Evolutionary conservation across 148 eudicot species (phyloP), one percentile per base, ranked within the genome.

Genomic region (Vaccinium vitisidaea): DNA sequence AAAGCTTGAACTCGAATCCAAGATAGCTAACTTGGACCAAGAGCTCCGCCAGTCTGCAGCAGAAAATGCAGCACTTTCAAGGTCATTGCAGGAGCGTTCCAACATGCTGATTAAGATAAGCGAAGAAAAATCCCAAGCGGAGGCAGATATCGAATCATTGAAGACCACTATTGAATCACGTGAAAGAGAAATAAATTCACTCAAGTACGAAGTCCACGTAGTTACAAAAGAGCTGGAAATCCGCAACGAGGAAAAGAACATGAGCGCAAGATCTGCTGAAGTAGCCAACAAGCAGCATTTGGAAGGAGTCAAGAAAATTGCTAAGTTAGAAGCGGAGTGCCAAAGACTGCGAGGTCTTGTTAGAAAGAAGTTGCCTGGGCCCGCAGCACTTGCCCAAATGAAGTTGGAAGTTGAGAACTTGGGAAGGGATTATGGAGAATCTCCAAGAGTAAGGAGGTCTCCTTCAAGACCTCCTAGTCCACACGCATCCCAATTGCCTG

Each of bases 361-460:
- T 14, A 84, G 94, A 76, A 97, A 97, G 91, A 97, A 95, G 86
- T 89, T 97, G 83, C 99, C 99, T 18, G 98, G 99, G 74, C 98
- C 99, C 50, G 99, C 99, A 77, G 99, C 99, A 15, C 80, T 95
- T 79, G 99, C 99, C 50, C 99, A 97, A 87, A 97, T 97, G 99
- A 97, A 94, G 90, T 88, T 93, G 23, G 99, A 97, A 90, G 99
- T 97, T 53, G 98, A 95, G 71, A 97, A 88, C 86, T 80, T 95
- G 83, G 99, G 99, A 55, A 84, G 95, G 49, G 98, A 94, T 83
- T 92, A 91, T 83, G 98, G 98, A 78, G 98, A 94, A 27, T 87
- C 89, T 79, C 91, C 71, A 65, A 65, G 94, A 36, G 32, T 84
- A 21, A 92, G 92, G 88, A 90, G 94, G 88, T 97, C 98, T 86